phyloP scores from a whole-genome alignment of 768 basidiomycete genomes.

The Pleurotus tuber-regium region DNA sequence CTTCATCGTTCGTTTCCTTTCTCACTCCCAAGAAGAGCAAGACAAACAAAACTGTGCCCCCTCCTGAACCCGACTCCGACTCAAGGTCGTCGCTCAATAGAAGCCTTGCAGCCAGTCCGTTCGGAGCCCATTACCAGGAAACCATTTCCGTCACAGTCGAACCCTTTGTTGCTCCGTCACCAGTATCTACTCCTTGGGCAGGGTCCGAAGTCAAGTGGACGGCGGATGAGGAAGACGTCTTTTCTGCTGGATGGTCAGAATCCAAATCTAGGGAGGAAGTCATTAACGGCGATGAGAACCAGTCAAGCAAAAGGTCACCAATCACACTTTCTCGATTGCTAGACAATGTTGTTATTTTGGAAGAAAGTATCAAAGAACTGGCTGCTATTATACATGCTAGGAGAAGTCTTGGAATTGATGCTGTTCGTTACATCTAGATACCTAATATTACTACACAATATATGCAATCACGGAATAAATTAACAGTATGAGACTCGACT shows the following conservation, averaged over 20 bases:
- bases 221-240: slow-evolving; percentile 70
- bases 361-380: slow-evolving; percentile 94
- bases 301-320: slow-evolving; percentile 28
- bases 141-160: slow-evolving; percentile 72
- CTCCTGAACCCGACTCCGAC: slow-evolving; percentile 44
- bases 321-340: slow-evolving; percentile 82
- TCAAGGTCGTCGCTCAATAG: slow-evolving; percentile 33
- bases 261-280: slow-evolving; percentile 20
- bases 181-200: slow-evolving; percentile 63
- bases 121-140: slow-evolving; percentile 79
- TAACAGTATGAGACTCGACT: slow-evolving; percentile 4
- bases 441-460: slow-evolving; percentile 1
- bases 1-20: slow-evolving; percentile 71
- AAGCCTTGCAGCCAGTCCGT: slow-evolving; percentile 66
- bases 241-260: slow-evolving; percentile 39
- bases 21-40: slow-evolving; percentile 75
- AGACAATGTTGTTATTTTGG: slow-evolving; percentile 93
- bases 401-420: slow-evolving; percentile 81
- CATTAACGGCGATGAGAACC: slow-evolving; percentile 28
- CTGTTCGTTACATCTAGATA: slow-evolving; percentile 68
- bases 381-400: slow-evolving; percentile 83
- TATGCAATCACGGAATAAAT: slow-evolving; percentile 1
- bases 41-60: slow-evolving; percentile 28
- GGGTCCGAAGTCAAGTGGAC: slow-evolving; percentile 53
- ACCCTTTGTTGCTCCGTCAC: slow-evolving; percentile 61